Conservation (phyloP, 2,329 filamentous ascomycete genomes). For the Mycosphaerelloides madeirae region DNA sequence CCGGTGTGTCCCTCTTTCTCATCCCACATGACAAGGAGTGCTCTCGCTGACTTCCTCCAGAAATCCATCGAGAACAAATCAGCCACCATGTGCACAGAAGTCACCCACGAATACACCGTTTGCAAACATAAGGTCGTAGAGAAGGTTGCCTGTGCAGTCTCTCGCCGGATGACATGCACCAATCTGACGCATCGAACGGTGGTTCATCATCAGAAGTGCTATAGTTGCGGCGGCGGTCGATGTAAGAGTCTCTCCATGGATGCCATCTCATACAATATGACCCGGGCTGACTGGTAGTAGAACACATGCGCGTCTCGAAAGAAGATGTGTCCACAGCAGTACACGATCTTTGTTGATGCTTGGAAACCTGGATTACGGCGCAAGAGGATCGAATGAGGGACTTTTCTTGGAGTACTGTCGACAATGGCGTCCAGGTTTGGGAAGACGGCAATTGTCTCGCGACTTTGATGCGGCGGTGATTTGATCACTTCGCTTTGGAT, state of each 20-base stretch:
- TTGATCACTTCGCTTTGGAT: no score
- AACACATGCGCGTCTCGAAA: neutral
- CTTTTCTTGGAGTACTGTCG: no score
- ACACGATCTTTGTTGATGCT: neutral
- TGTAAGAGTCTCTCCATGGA: neutral
- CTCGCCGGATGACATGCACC: slow-evolving; percentile 39
- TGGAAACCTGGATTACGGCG: neutral
- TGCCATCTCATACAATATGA: neutral
- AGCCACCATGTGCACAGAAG: slow-evolving; percentile 42
- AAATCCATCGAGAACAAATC: neutral
- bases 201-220: slow-evolving; percentile 47
- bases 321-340: neutral
- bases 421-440: no score
- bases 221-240: slow-evolving; percentile 42
- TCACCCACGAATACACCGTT: slow-evolving; percentile 42
- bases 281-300: neutral
- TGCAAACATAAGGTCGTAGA: slow-evolving; percentile 44
- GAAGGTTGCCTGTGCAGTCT: slow-evolving; percentile 44
- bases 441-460: no score
- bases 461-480: no score
- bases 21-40: no score
- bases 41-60: neutral
- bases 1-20: no score
- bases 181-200: slow-evolving; percentile 41
- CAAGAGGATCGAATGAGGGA: no score